Conservation (phyloP, 1,139 yeast species). For the Magnusiomyces starmeri region DNA sequence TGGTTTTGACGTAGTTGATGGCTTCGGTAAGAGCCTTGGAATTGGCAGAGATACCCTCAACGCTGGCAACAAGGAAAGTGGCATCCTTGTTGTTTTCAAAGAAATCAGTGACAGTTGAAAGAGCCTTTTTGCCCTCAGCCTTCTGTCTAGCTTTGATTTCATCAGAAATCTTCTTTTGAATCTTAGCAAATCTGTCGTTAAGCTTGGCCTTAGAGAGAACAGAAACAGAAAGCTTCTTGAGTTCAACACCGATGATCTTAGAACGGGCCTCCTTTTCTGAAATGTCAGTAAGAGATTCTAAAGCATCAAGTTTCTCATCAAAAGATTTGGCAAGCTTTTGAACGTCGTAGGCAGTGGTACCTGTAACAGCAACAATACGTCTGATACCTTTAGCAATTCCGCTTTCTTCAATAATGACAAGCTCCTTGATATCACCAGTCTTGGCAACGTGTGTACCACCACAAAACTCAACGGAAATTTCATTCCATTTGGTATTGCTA, state of each 20-base stretch:
- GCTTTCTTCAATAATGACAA: constrained; percentile 84
- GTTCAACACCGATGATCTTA: constrained; percentile 75
- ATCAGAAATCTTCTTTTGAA: constrained; percentile 83
- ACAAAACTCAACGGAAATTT: constrained; percentile 86
- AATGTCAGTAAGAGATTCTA: constrained; percentile 51
- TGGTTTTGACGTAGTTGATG: constrained; percentile 72
- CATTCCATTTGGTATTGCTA: constrained; percentile 61
- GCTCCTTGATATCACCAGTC: constrained; percentile 88
- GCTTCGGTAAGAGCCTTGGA: constrained; percentile 95
- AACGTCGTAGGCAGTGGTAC: constrained; percentile 81
- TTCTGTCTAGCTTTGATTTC: constrained; percentile 81
- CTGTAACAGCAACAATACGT: constrained; percentile 96
- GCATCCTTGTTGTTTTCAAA: constrained; percentile 45
- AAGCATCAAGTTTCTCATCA: constrained; percentile 49
- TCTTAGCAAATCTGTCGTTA: constrained; percentile 62
- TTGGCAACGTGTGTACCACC: constrained; percentile 97
- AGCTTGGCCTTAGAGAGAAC: constrained; percentile 72
- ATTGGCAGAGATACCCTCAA: constrained; percentile 61
- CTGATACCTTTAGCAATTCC: constrained; percentile 99
- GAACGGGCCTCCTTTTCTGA: constrained; percentile 71
- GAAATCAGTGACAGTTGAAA: constrained; percentile 70
- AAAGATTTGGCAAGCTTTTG: constrained; percentile 76
- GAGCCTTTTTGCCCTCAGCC: constrained; percentile 74
- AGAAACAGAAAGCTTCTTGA: constrained; percentile 77
- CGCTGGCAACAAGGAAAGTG: constrained; percentile 55